phyloP scores from a whole-genome alignment of 257 asterid genomes.

The Solanum habrochaites region DNA sequence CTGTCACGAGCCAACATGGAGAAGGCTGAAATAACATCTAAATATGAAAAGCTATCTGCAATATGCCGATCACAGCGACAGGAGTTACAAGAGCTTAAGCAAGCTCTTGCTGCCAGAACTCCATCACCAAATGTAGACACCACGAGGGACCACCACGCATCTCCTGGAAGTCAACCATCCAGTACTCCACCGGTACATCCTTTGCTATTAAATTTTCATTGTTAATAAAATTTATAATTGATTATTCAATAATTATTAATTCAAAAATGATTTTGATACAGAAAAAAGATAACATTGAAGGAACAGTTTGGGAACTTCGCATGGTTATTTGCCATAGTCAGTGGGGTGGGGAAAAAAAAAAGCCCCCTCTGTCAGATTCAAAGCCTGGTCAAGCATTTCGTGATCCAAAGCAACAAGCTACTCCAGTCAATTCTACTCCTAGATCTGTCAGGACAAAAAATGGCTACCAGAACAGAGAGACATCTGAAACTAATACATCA shows the following conservation, averaged over 20 bases:
- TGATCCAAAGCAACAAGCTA: slow-evolving; percentile 23
- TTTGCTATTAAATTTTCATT: not conserved
- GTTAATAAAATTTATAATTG: not conserved
- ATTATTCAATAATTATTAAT: not conserved
- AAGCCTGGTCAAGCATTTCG: slow-evolving; percentile 85
- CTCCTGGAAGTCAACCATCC: slow-evolving; percentile 45
- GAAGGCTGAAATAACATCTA: slow-evolving; percentile 76
- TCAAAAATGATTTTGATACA: not conserved
- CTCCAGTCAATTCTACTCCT: slow-evolving; percentile 21
- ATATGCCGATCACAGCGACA: slow-evolving; percentile 89
- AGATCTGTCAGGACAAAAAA: slow-evolving; percentile 70
- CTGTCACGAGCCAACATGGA: slow-evolving; percentile 49
- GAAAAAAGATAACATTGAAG: slow-evolving; percentile 61
- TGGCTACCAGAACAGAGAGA: slow-evolving; percentile 35
- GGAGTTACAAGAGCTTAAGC: slow-evolving; percentile 90
- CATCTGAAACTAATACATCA: slow-evolving; percentile 30
- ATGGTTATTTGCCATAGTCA: slow-evolving; percentile 45
- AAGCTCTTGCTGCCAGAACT: slow-evolving; percentile 51
- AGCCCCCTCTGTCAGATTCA: too few relatives aligned
- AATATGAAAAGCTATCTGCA: slow-evolving; percentile 78
- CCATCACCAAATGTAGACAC: slow-evolving; percentile 54
- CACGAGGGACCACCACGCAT: slow-evolving; percentile 23
- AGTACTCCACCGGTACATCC: slow-evolving; percentile 27
- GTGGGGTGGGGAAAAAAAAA: too few relatives aligned
- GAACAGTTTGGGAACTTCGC: slow-evolving; percentile 72